Base-by-base conservation (phyloP, 2,329 filamentous ascomycete species). In the Nigrospora oryzae region DNA sequence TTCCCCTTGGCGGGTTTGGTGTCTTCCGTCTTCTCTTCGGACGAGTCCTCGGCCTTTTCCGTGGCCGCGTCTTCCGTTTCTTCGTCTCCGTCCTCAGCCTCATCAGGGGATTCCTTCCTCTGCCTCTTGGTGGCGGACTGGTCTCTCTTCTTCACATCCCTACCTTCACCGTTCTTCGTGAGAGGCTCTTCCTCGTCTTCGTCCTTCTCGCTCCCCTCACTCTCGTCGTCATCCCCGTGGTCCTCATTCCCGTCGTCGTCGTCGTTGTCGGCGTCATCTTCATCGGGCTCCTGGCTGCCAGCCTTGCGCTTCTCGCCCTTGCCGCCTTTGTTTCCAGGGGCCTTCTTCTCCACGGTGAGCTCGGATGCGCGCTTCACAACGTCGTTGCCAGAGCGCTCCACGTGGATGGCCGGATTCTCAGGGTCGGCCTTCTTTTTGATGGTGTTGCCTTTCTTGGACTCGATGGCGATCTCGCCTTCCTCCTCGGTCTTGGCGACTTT, bases 351-450 rank as follows among this genome's bases (percentile, higher is more conserved):
- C 32, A 83, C 66, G 3, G 73, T 69, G 28, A 83, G 64, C 62
- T 84, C 80, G 37, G 70, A 74, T 12, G 79, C 76, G 49, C 70
- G 70, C 65, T 84, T 83, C 43, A 82, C 78, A 16, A 83, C 79
- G 58, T 84, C 79, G 53, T 83, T 81, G 40, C 80, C 79, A 13
- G 70, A 66, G 38, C 78, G 70, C 53, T 69, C 68, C 53, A 84
- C 63, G 50, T 75, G 73, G 6, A 84, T 75, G 31, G 79, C 81
- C 3, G 79, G 80, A 51, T 84, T 78, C 16, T 70, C 69, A 28
- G 74, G 70, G 23, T 76, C 71, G 42, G 77, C 80, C 35, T 77
- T 79, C 64, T 79, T 81, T 63, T 75, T 79, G 59, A 84, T 75
- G 28, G 73, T 78, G 60, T 84, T 84, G 53, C 80, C 79, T 42